Percentiles rank a stretch among this genome's conserved stretches.
Evolutionary conservation across 768 basidiomycete genomes (phyloP).

Genomic region (Pleurotus sapidus): DNA sequence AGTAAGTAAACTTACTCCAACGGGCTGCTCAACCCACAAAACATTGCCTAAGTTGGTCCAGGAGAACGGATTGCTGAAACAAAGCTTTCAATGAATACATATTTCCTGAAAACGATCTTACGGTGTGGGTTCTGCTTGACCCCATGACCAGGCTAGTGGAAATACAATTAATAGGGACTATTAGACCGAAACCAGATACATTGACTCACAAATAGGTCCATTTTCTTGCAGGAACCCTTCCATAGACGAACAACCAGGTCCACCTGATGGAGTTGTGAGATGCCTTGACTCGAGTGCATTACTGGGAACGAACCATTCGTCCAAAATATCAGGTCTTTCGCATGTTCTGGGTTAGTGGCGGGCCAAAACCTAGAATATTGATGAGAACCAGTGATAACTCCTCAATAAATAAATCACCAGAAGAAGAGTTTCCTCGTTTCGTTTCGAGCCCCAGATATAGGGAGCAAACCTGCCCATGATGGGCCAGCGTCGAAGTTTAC

Average conservation of each 20-base stretch:
- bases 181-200: conserved; percentile 9
- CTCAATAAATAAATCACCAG: conserved; percentile 22
- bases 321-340: conserved; percentile 67
- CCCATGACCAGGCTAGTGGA: conserved; percentile 44
- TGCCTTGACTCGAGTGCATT: neutral
- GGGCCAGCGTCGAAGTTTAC: conserved; percentile 69
- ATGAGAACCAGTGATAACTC: no score
- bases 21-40: conserved; percentile 71
- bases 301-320: conserved; percentile 30
- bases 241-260: conserved; percentile 69
- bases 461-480: conserved; percentile 66
- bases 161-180: neutral
- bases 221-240: conserved; percentile 70
- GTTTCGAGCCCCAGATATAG: conserved; percentile 52
- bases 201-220: conserved; percentile 46
- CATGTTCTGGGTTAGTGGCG: conserved; percentile 54
- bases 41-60: conserved; percentile 73
- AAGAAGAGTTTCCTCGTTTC: conserved; percentile 63
- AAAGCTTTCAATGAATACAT: neutral
- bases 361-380: conserved; percentile 65
- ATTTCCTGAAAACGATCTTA: conserved; percentile 3
- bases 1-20: conserved; percentile 39
- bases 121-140: conserved; percentile 35
- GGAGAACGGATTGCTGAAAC: conserved; percentile 47
- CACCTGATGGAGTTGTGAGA: conserved; percentile 43